Evolutionary conservation across 129 eudicot species (phyloP), one percentile per base, ranked within the genome.

Genomic region (Mikania micrantha): DNA sequence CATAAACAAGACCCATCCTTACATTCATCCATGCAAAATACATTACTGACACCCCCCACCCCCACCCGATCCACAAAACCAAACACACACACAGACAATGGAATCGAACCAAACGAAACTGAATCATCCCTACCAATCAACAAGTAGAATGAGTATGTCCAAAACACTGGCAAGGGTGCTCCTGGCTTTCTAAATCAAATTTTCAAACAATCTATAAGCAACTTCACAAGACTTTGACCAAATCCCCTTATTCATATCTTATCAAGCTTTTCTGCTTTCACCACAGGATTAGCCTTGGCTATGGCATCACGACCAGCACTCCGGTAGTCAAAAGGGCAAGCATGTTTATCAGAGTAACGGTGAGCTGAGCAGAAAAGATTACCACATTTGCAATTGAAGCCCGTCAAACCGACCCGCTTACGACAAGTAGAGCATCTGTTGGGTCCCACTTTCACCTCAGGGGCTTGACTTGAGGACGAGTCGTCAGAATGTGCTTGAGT

Each of bases 331-430:
- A 77, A 88, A 5, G 84, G 82, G 67, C 95, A 87, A 49, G 77
- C 86, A 25, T 87, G 95, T 60, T 88, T 88, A 53, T 85, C 95
- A 19, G 95, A 77, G 78, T 88, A 88, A 16, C 95, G 91, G 64
- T 88, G 95, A 36, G 72, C 77, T 5, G 88, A 77, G 63, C 91
- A 88, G 61, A 82, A 88, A 21, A 85, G 75, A 66, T 82, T 78
- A 21, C 88, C 95, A 5, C 95, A 88, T 67, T 75, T 78, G 74
- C 91, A 88, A 29, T 50, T 80, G 83, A 88, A 88, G n/a, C 86
- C 85, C 7, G 88, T 88, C 60, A 85, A 67, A 21, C 95, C 95
- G 7, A 88, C 88, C 34, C 87, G 84, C 74, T 88, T 88, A 16
- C 83, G 79, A 56, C 95, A 88, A 39, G 80, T 67, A 41, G 57